Evolutionary conservation across 345 rosid species (phyloP).

Genomic region (Brassica rapa): DNA sequence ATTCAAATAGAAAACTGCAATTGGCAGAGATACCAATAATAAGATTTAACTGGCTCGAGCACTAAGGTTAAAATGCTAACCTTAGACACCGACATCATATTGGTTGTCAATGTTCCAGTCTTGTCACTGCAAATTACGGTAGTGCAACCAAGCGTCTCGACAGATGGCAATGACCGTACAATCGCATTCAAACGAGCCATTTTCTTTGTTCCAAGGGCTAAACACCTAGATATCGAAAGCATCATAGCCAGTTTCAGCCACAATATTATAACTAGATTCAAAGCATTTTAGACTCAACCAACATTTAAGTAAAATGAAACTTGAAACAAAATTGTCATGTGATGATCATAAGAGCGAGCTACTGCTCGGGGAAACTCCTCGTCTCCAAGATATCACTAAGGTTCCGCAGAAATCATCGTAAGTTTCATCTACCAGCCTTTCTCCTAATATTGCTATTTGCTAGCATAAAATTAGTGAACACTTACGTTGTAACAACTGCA

Average conservation of each 20-base stretch:
- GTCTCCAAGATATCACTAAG: slow-evolving; percentile 16
- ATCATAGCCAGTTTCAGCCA: slow-evolving; percentile 12
- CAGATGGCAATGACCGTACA: slow-evolving; percentile 97
- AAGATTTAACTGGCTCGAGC: slow-evolving; percentile 13
- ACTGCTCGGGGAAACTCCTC: slow-evolving; percentile 5
- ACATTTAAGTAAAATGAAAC: slow-evolving; percentile 18
- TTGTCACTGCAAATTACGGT: slow-evolving; percentile 99
- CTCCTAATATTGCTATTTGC: slow-evolving; percentile 18
- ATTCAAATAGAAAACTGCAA: slow-evolving; percentile 6
- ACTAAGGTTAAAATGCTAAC: slow-evolving; percentile 46
- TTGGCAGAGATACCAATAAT: slow-evolving; percentile 1
- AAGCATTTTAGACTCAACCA: slow-evolving; percentile 13
- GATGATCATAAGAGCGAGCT: slow-evolving; percentile 17
- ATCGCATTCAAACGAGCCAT: slow-evolving; percentile 99
- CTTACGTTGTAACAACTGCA: slow-evolving; percentile 99
- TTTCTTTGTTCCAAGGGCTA: slow-evolving; percentile 98
- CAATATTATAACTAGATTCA: slow-evolving; percentile 22
- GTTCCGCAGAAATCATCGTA: slow-evolving; percentile 12
- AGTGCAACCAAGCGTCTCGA: slow-evolving; percentile 97
- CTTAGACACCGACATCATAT: slow-evolving; percentile 99
- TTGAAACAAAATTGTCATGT: slow-evolving; percentile 19
- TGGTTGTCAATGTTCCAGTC: slow-evolving; percentile 97
- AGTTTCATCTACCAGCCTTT: slow-evolving; percentile 15
- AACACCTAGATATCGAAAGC: slow-evolving; percentile 63
- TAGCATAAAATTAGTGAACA: slow-evolving; percentile 33